A percentile compares a stretch with the other conserved stretches of the same genome.
Conservation (phyloP, 129 eudicot species). For the Calendula officinalis region DNA sequence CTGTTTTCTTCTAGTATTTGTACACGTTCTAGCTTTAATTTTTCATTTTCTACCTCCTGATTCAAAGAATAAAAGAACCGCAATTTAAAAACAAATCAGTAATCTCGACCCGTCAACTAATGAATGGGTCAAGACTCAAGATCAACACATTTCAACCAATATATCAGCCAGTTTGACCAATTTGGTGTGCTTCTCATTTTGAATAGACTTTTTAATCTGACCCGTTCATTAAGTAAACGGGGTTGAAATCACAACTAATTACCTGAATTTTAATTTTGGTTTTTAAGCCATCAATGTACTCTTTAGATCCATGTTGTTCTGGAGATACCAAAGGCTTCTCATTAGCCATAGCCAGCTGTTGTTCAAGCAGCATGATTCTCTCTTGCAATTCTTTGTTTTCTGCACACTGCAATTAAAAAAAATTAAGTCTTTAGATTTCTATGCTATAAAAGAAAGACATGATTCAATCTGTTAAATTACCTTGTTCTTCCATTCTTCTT, state of each 20-base stretch:
- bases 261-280: conserved; percentile 82
- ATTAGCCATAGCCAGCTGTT: conserved; percentile 58
- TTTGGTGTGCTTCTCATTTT: neutral
- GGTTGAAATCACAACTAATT: conserved; percentile 4
- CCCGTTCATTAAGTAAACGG: neutral
- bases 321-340: conserved; percentile 35
- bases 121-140: neutral
- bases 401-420: conserved; percentile 50
- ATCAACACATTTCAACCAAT: neutral
- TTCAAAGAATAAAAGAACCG: conserved; percentile 2
- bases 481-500: conserved; percentile 94
- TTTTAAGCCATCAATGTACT: conserved; percentile 59
- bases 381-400: conserved; percentile 80
- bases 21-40: conserved; percentile 68
- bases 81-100: conserved; percentile 19
- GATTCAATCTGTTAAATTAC: conserved; percentile 31
- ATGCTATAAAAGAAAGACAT: conserved; percentile 10
- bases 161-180: neutral
- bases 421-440: neutral
- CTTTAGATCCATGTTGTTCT: conserved; percentile 49
- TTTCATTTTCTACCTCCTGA: conserved; percentile 94
- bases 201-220: neutral
- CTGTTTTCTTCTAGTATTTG: conserved; percentile 84
- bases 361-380: conserved; percentile 67
- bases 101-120: neutral